Evolutionary conservation across 176 grass and related monocot genomes (phyloP), one percentile per base, ranked within the genome.

Genomic region (Bromus sterilis): DNA sequence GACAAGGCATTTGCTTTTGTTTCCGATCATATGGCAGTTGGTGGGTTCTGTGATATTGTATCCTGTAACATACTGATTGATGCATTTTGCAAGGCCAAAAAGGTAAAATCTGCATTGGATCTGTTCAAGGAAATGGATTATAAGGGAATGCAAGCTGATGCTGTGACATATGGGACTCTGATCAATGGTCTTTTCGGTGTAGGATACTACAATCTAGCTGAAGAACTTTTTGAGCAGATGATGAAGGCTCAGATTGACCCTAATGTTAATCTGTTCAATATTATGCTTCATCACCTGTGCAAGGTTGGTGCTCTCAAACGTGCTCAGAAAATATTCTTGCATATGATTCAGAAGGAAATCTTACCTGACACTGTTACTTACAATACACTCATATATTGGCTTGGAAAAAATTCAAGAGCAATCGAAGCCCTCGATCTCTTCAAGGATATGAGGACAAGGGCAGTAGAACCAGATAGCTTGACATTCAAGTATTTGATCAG

Each of bases 11-110:
- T 87, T 89, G 83, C 80, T 82, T 91, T 94, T 21, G 48, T 94
- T 41, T 84, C 89, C 6, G 78, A 84, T 49, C 86, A 91, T 76
- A 91, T 94, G 92, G 92, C 91, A 80, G 83, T 78, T 40, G 89
- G 72, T 35, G 92, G 89, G 18, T 91, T 89, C 56, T 86, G 83
- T 81, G 86, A 94, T 91, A 46, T 91, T 56, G 80, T 94, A 48
- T 94, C 92, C 35, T 94, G 86, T 67, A 94, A 94, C 80, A 91
- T 91, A 86, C 33, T 94, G 60, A 94, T 94, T 41, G 66, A 89
- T 79, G 89, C 92, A 91, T 87, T 94, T 71, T 94, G 92, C 73
- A 91, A 80, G 77, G 86, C 72, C 40, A 91, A 85, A 40, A 89
- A 86, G 46, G 71, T 94, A 60, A 83, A 66, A 70, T 78, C 80